Evolutionary conservation across 768 basidiomycete species (phyloP).

Genomic region (Lactarius quietus): DNA sequence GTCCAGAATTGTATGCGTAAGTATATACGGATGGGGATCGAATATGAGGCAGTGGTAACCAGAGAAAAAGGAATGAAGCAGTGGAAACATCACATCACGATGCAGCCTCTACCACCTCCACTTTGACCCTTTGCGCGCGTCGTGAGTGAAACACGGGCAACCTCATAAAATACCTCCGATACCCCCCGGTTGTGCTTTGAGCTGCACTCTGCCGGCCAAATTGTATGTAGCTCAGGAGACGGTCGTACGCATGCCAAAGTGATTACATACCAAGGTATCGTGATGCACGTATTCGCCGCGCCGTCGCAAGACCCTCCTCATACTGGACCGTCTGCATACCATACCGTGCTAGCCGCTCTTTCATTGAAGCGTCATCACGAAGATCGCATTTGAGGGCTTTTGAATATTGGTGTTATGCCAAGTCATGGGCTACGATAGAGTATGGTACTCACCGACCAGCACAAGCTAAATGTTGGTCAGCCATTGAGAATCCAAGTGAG

Average conservation of each 20-base stretch:
- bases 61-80: not conserved
- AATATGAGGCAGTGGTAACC: not conserved
- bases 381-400: constrained; percentile 94
- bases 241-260: not conserved
- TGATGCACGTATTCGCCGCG: constrained; percentile 86
- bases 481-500: not conserved
- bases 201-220: constrained; percentile 70
- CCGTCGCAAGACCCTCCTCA: constrained; percentile 86
- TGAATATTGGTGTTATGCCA: constrained; percentile 5
- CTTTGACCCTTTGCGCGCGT: constrained; percentile 65
- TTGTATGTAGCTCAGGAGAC: constrained; percentile 1
- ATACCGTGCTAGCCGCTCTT: constrained; percentile 68
- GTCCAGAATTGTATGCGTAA: constrained; percentile 18
- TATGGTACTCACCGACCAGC: constrained; percentile 68
- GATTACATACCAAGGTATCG: constrained; percentile 77
- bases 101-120: constrained; percentile 43
- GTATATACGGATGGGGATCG: constrained; percentile 9
- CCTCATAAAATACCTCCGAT: constrained; percentile 88
- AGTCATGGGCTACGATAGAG: constrained; percentile 11
- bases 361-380: constrained; percentile 72
- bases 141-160: constrained; percentile 77
- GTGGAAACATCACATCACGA: constrained; percentile 49
- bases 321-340: constrained; percentile 78
- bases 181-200: constrained; percentile 97
- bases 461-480: constrained; percentile 52